Conservation (phyloP, 1,284 basidiomycete genomes). For the Veloboletus limbatus region DNA sequence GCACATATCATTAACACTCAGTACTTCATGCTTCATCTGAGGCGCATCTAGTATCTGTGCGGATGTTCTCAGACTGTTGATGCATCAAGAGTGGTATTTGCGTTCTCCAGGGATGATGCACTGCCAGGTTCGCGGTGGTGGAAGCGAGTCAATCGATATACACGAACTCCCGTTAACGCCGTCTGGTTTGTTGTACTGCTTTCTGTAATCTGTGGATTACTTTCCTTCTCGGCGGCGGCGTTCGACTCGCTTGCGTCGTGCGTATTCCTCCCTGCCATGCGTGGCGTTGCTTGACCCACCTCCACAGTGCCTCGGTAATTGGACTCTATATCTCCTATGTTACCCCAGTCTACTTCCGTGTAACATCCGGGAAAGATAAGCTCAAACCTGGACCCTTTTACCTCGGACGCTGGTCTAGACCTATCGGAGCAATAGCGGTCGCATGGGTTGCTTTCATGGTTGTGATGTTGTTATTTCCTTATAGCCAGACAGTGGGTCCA, state of each 20-base stretch:
- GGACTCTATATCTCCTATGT: conserved; percentile 47
- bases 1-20: conserved; percentile 2
- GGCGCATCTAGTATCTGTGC: conserved; percentile 33
- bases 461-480: conserved; percentile 57
- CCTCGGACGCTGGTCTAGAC: conserved; percentile 54
- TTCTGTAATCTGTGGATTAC: conserved; percentile 51
- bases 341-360: conserved; percentile 61
- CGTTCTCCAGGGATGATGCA: conserved; percentile 67
- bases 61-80: conserved; percentile 67
- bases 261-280: conserved; percentile 17
- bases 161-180: conserved; percentile 67
- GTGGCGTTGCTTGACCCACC: background rate
- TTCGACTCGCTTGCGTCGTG: conserved; percentile 61
- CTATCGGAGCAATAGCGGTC: conserved; percentile 54
- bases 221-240: conserved; percentile 44
- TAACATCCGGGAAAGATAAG: conserved; percentile 60
- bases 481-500: conserved; percentile 36
- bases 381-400: conserved; percentile 55
- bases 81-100: conserved; percentile 67
- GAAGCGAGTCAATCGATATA: conserved; percentile 51
- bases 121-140: conserved; percentile 67
- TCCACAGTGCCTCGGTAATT: conserved; percentile 61
- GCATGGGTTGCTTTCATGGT: conserved; percentile 61
- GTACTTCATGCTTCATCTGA: background rate
- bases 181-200: conserved; percentile 63